Conservation (phyloP, 805 yeast genomes). For the Nakazawaea wickerhamii region DNA sequence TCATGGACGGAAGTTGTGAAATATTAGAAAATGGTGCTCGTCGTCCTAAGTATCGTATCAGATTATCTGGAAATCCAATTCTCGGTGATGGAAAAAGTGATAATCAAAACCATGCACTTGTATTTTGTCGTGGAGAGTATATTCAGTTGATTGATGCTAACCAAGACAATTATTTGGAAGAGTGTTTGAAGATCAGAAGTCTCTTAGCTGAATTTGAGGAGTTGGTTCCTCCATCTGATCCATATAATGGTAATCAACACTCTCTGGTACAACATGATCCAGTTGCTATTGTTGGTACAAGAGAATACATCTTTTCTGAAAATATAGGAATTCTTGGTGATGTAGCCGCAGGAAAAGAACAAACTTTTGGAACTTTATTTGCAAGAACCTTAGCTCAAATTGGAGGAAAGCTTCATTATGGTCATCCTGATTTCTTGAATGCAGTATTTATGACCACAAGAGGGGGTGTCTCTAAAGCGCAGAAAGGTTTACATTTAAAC, state of each 20-base stretch:
- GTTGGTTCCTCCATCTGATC: conserved; percentile 20
- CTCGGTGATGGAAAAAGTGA: conserved; percentile 84
- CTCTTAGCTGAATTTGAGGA: conserved; percentile 76
- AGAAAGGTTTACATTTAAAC: conserved; percentile 74
- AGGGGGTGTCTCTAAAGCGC: conserved; percentile 86
- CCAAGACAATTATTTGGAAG: conserved; percentile 79
- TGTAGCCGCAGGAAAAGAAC: conserved; percentile 85
- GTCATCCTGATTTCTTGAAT: conserved; percentile 81
- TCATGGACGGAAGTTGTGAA: conserved; percentile 69
- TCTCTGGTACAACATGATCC: conserved; percentile 37
- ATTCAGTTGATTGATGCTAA: conserved; percentile 79
- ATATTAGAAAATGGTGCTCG: conserved; percentile 52
- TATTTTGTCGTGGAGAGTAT: conserved; percentile 76
- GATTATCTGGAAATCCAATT: conserved; percentile 74
- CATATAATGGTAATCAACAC: conserved; percentile 23
- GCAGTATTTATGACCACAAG: conserved; percentile 74
- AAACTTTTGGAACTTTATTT: conserved; percentile 79
- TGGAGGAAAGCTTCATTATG: conserved; percentile 82
- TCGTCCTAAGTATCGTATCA: conserved; percentile 57
- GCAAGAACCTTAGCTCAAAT: conserved; percentile 78
- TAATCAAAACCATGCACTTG: conserved; percentile 72
- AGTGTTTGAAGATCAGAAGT: conserved; percentile 72
- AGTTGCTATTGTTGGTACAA: conserved; percentile 78
- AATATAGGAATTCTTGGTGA: conserved; percentile 80
- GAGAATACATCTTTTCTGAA: conserved; percentile 81